Evolutionary conservation across 352 stramenopile genomes (phyloP), one percentile per base, ranked within the genome.

Genomic region (Sclerospora graminicola): DNA sequence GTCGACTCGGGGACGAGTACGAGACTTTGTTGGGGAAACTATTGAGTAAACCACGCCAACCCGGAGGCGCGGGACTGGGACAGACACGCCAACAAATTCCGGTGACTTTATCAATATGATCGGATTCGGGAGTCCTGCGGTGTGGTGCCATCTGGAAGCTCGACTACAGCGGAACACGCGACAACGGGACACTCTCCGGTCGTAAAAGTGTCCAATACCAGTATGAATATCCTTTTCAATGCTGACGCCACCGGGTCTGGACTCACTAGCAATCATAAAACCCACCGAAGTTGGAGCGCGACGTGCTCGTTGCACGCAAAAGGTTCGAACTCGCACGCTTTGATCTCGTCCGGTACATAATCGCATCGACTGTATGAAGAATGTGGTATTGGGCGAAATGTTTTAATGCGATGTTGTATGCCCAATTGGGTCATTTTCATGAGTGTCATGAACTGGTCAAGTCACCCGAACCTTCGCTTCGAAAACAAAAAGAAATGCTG

Each of bases 311-410:
- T 21, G 63, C 69, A 8, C 67, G 77, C 13, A 63, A 67, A 33
- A 66, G 72, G 2, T 93, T 91, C 48, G 82, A 93, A 48, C 52
- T 91, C 13, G 79, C 82, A 19, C 79, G 82, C 2, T 93, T 91
- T 34, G 82, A 93, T 35, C 54, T 88, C 8, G 82, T 93, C 38
- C 76, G 82, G 6, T 86, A 84, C 37, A 60, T 93, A 93, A 93
- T 41, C 67, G 69, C 0, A 50, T 93, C 13, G 82, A 93, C 40
- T 82, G 67, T 30, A 78, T 83, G 48, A 93, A 93, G 57, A 93
- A 90, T 35, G 76, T 89, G 21, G 54, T 89, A 15, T 57, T 93
- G 7, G 66, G 89, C 23, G 82, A n/a, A 93, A 45, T 86, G 74
- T 41, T 87, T 89, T 53, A 89, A 91, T 36, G 85, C 82, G 28